Percentiles rank a stretch among this genome's conserved stretches.
These are phyloP conservation scores for Diplodia sapinea DNA, from an alignment of 2,329 filamentous ascomycete genomes.

Conservation along the genomic window DNA sequence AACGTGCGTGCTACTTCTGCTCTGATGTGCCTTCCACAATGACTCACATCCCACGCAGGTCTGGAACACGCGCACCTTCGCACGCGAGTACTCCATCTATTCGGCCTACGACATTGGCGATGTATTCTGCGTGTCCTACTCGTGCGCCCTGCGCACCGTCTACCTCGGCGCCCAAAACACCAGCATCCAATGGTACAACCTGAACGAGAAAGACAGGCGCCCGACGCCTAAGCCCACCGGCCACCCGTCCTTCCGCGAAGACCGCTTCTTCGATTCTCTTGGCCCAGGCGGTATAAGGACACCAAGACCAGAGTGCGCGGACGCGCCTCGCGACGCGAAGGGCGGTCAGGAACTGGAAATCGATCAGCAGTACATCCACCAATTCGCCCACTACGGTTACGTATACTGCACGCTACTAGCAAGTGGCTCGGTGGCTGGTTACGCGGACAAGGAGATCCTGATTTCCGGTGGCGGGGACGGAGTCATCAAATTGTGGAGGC, in stretches of 20 bases:
- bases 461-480: slow-evolving; percentile 94
- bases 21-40: background rate
- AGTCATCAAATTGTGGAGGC: slow-evolving; percentile 89
- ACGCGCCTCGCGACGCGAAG: slow-evolving; percentile 54
- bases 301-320: slow-evolving; percentile 68
- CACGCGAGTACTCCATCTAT: slow-evolving; percentile 85
- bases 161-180: slow-evolving; percentile 95
- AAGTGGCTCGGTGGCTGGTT: slow-evolving; percentile 65
- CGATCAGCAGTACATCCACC: slow-evolving; percentile 76
- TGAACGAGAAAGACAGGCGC: slow-evolving; percentile 67
- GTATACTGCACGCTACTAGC: slow-evolving; percentile 95
- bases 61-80: slow-evolving; percentile 80
- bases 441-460: slow-evolving; percentile 73
- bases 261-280: slow-evolving; percentile 91
- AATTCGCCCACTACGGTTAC: slow-evolving; percentile 95
- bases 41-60: slow-evolving; percentile 53
- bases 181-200: slow-evolving; percentile 88
- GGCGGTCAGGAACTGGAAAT: slow-evolving; percentile 78
- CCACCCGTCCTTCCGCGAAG: slow-evolving; percentile 77
- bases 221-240: slow-evolving; percentile 67
- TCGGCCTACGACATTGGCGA: slow-evolving; percentile 94
- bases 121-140: slow-evolving; percentile 94
- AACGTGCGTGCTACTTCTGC: slow-evolving; percentile 61
- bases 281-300: slow-evolving; percentile 83
- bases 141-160: slow-evolving; percentile 75